Evolutionary conservation across 371 early-diverging fungal genomes (phyloP).

Genomic region (Mucor plumbeus): DNA sequence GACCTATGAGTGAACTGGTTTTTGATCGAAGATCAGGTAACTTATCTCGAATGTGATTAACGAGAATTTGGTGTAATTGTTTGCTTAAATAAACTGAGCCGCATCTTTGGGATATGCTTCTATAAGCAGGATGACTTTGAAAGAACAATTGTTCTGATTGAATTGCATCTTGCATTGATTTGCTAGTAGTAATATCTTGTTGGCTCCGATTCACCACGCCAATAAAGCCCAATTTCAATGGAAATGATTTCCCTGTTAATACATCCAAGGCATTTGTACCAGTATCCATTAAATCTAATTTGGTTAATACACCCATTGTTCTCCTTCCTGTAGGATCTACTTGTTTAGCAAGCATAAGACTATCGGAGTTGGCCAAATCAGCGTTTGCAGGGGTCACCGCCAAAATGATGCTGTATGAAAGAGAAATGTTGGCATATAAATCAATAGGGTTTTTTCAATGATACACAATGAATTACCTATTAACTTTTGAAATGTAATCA

Average conservation of each 20-base stretch:
- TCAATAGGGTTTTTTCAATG: neutral
- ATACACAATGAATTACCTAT: conserved; percentile 59
- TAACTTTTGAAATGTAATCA: conserved; percentile 87
- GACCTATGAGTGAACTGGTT: conserved; percentile 76
- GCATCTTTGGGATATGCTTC: conserved; percentile 79
- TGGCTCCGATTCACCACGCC: conserved; percentile 92
- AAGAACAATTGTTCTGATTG: conserved; percentile 83
- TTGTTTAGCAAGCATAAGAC: conserved; percentile 88
- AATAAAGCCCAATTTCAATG: conserved; percentile 88
- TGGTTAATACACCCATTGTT: conserved; percentile 93
- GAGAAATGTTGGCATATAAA: neutral
- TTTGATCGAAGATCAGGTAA: conserved; percentile 84
- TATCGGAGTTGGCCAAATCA: conserved; percentile 94
- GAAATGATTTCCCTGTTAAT: conserved; percentile 83
- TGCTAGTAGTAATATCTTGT: conserved; percentile 83
- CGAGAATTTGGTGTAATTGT: conserved; percentile 56
- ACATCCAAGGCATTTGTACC: conserved; percentile 92
- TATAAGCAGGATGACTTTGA: conserved; percentile 82
- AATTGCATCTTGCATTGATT: conserved; percentile 82
- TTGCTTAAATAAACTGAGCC: conserved; percentile 35
- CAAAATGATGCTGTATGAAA: conserved; percentile 78
- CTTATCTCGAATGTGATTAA: conserved; percentile 82
- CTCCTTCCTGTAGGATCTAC: conserved; percentile 87
- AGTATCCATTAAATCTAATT: conserved; percentile 94
- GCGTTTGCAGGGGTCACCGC: conserved; percentile 93